Conservation (phyloP, 768 basidiomycete species). For the Tylopilus intermedius region DNA sequence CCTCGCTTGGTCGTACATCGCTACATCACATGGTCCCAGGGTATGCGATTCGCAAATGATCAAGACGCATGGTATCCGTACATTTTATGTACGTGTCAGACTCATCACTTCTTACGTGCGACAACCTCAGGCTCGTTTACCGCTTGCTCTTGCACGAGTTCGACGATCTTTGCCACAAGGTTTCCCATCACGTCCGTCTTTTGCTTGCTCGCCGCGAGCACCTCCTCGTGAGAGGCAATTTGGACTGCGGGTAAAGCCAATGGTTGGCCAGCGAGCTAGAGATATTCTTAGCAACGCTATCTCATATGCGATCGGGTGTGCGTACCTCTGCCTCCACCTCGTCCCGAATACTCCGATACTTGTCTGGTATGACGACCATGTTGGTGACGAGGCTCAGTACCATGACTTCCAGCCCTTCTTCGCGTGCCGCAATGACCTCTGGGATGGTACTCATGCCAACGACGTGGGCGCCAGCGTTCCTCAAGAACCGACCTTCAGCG, state of each 20-base stretch:
- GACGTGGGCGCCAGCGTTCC: slow-evolving; percentile 76
- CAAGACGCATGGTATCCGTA: neutral
- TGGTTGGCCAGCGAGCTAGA: slow-evolving; percentile 57
- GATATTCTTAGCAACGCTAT: slow-evolving; percentile 3
- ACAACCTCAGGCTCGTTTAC: slow-evolving; percentile 2
- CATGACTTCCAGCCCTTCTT: slow-evolving; percentile 70
- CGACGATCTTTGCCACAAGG: slow-evolving; percentile 64
- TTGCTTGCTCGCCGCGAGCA: slow-evolving; percentile 56
- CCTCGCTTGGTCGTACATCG: neutral
- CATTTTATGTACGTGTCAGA: slow-evolving; percentile 5
- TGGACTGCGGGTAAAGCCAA: slow-evolving; percentile 37
- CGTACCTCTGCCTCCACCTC: slow-evolving; percentile 76
- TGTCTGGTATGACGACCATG: slow-evolving; percentile 68
- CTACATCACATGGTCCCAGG: neutral
- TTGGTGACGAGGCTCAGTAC: slow-evolving; percentile 86
- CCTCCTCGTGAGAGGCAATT: slow-evolving; percentile 76
- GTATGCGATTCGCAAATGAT: neutral
- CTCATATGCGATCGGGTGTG: neutral
- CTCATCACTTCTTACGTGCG: slow-evolving; percentile 3
- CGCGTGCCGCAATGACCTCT: slow-evolving; percentile 76
- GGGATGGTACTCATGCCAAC: slow-evolving; percentile 94
- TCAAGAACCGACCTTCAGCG: slow-evolving; percentile 77
- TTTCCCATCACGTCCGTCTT: slow-evolving; percentile 70
- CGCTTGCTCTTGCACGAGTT: slow-evolving; percentile 28
- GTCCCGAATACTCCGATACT: slow-evolving; percentile 62